These are phyloP conservation scores for Rhododendron simsii DNA, from an alignment of 148 eudicot genomes.

Conservation along the genomic window DNA sequence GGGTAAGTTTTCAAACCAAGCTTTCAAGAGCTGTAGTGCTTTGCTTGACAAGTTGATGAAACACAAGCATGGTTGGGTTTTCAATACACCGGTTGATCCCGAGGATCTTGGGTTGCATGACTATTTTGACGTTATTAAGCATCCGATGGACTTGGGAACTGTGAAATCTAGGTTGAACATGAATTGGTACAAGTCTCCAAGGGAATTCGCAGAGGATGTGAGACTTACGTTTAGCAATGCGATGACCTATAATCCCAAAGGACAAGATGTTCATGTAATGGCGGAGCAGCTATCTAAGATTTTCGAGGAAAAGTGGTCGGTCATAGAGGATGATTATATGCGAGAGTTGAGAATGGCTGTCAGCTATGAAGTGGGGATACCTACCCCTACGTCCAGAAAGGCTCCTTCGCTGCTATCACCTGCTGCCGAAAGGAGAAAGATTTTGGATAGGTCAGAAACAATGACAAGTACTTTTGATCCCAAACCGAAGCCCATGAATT, in stretches of 20 bases:
- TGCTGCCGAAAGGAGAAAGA: slow-evolving; percentile 32
- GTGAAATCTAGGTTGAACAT: slow-evolving; percentile 67
- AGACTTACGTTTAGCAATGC: slow-evolving; percentile 89
- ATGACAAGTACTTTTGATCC: slow-evolving; percentile 33
- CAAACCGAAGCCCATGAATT: slow-evolving; percentile 23
- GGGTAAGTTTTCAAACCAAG: slow-evolving; percentile 45
- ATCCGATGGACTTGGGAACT: slow-evolving; percentile 97
- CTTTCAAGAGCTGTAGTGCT: slow-evolving; percentile 52
- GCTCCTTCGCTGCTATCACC: slow-evolving; percentile 34
- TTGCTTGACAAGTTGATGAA: slow-evolving; percentile 80
- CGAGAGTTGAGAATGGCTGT: slow-evolving; percentile 36
- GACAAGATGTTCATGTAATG: slow-evolving; percentile 83
- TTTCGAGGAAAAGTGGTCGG: slow-evolving; percentile 83
- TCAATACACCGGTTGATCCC: slow-evolving; percentile 76
- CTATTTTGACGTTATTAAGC: slow-evolving; percentile 65
- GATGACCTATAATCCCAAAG: slow-evolving; percentile 84
- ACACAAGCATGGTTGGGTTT: slow-evolving; percentile 95
- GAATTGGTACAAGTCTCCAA: slow-evolving; percentile 75
- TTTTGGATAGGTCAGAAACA: slow-evolving; percentile 49
- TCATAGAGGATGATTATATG: slow-evolving; percentile 60
- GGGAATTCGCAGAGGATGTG: slow-evolving; percentile 86
- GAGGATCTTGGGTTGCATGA: slow-evolving; percentile 80
- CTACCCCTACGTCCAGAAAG: slow-evolving; percentile 55
- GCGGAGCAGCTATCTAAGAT: slow-evolving; percentile 64
- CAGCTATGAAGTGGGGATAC: slow-evolving; percentile 38